phyloP scores from a whole-genome alignment of 306 rosid species.

The Pyrus betulifolia region DNA sequence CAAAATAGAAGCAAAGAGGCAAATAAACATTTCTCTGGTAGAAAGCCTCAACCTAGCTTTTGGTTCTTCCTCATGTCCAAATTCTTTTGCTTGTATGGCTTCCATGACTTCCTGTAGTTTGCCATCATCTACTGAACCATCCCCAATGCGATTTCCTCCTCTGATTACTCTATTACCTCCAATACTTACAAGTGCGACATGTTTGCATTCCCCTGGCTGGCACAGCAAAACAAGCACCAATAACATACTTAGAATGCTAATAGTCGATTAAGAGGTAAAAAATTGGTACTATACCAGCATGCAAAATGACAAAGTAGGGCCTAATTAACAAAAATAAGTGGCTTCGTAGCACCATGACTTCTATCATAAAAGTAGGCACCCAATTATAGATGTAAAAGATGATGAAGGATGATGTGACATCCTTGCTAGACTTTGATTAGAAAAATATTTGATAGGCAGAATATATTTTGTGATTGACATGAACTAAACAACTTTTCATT shows the following conservation, averaged over 20 bases:
- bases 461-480: not conserved
- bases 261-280: no score
- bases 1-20: conserved; percentile 8
- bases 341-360: no score
- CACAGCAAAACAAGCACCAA: conserved; percentile 18
- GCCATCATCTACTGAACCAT: conserved; percentile 51
- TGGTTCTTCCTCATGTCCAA: conserved; percentile 44
- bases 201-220: conserved; percentile 81
- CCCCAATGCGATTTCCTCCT: conserved; percentile 75
- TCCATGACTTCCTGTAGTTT: conserved; percentile 37
- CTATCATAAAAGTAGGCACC: no score
- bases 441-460: not conserved
- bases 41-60: conserved; percentile 51
- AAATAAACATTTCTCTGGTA: not conserved
- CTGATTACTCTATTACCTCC: conserved; percentile 73
- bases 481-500: not conserved
- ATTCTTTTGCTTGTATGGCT: conserved; percentile 37
- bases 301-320: no score
- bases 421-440: not conserved
- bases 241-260: conserved; percentile 12
- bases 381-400: not conserved
- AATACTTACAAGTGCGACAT: conserved; percentile 67
- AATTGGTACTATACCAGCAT: not conserved
- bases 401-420: not conserved
- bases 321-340: not conserved